Evolutionary conservation across 2,329 filamentous ascomycete species (phyloP).

Genomic region (Boeremia exigua): DNA sequence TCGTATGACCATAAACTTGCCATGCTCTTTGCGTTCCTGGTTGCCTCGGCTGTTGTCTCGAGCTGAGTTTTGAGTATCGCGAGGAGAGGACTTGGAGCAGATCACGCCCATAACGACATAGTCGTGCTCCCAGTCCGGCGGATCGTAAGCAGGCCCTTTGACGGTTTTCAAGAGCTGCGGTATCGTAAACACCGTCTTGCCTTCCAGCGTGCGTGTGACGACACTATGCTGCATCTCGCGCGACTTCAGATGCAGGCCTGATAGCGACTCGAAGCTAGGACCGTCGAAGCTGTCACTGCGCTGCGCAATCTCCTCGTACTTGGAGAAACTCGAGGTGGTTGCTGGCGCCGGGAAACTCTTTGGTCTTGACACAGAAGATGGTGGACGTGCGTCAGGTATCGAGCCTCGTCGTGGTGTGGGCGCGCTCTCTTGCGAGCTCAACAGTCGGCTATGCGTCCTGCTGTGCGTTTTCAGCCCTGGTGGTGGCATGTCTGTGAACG

Average conservation of each 20-base stretch:
- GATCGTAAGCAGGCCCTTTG: slow-evolving; percentile 80
- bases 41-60: slow-evolving; percentile 49
- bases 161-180: slow-evolving; percentile 82
- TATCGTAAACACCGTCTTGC: slow-evolving; percentile 78
- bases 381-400: slow-evolving; percentile 4
- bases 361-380: slow-evolving; percentile 31
- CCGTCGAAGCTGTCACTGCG: slow-evolving; percentile 58
- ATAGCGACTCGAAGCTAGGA: slow-evolving; percentile 75
- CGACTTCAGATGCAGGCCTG: slow-evolving; percentile 80
- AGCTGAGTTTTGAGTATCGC: slow-evolving; percentile 60
- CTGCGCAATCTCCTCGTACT: slow-evolving; percentile 40
- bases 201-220: slow-evolving; percentile 76
- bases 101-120: slow-evolving; percentile 89
- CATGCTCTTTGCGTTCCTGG: slow-evolving; percentile 59
- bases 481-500: slow-evolving; percentile 25
- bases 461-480: slow-evolving; percentile 15
- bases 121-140: slow-evolving; percentile 83
- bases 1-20: slow-evolving; percentile 92
- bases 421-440: slow-evolving; percentile 22
- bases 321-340: slow-evolving; percentile 28
- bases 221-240: slow-evolving; percentile 82
- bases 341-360: slow-evolving; percentile 24
- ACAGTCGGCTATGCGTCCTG: slow-evolving; percentile 26
- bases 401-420: slow-evolving; percentile 31
- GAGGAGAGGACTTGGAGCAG: slow-evolving; percentile 85